These are phyloP conservation scores for Sporothrix euskadiensis DNA, from an alignment of 2,329 filamentous ascomycete species.

Conservation along the genomic window DNA sequence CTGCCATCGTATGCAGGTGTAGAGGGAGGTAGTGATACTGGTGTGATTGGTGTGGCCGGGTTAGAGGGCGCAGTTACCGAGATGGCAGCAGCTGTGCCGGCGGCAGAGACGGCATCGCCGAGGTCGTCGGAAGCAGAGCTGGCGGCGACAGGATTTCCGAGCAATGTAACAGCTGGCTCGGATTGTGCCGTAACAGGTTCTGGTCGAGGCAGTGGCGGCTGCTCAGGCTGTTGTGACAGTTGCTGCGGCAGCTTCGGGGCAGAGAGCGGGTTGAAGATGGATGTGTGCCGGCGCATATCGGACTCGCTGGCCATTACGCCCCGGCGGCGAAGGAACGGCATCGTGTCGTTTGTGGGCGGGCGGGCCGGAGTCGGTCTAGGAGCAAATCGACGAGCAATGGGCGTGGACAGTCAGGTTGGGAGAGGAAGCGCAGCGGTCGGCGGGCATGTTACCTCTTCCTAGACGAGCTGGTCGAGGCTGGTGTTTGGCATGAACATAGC, in stretches of 20 bases:
- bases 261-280: slow-evolving; percentile 38
- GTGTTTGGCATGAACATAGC: slow-evolving; percentile 27
- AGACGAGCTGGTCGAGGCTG: slow-evolving; percentile 23
- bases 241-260: slow-evolving; percentile 27
- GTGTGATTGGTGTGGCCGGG: not conserved
- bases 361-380: not conserved
- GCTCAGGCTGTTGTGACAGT: slow-evolving; percentile 4
- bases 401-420: not conserved
- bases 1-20: slow-evolving; percentile 38
- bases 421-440: slow-evolving; percentile 10
- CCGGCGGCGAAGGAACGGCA: slow-evolving; percentile 64
- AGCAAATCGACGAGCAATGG: not conserved
- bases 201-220: slow-evolving; percentile 24
- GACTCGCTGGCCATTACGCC: slow-evolving; percentile 61
- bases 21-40: slow-evolving; percentile 36
- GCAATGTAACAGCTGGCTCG: not conserved
- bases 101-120: slow-evolving; percentile 29
- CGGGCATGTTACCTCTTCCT: slow-evolving; percentile 22
- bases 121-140: slow-evolving; percentile 27
- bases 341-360: slow-evolving; percentile 38
- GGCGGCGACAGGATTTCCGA: not conserved
- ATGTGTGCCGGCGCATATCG: slow-evolving; percentile 57
- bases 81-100: slow-evolving; percentile 35
- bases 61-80: slow-evolving; percentile 31
- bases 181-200: slow-evolving; percentile 8